These are phyloP conservation scores for Ogataea pilisensis DNA, from an alignment of 805 yeast species.

Conservation along the genomic window DNA sequence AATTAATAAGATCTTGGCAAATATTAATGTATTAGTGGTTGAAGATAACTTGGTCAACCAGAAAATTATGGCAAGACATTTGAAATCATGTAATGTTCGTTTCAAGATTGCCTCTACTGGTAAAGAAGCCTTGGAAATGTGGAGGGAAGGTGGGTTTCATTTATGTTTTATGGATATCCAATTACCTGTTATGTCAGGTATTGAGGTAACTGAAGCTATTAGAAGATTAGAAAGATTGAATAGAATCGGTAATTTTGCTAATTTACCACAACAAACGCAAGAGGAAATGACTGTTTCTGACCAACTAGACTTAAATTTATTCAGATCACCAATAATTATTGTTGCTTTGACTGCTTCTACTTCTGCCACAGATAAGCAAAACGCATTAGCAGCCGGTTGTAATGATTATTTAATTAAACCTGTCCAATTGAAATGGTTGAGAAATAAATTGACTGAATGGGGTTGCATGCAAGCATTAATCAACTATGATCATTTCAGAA, in stretches of 20 bases:
- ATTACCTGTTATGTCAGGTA: constrained; percentile 91
- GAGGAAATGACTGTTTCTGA: constrained; percentile 37
- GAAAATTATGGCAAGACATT: constrained; percentile 82
- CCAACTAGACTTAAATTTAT: constrained; percentile 53
- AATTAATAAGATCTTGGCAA: constrained; percentile 71
- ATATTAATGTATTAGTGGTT: constrained; percentile 85
- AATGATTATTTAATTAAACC: constrained; percentile 96
- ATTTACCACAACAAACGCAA: constrained; percentile 11
- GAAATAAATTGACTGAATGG: constrained; percentile 94
- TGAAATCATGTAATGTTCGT: constrained; percentile 79
- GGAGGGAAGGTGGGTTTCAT: constrained; percentile 94
- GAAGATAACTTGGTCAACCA: constrained; percentile 96
- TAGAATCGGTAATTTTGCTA: constrained; percentile 60
- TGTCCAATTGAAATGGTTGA: constrained; percentile 89
- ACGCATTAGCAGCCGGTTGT: constrained; percentile 95
- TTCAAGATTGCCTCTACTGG: constrained; percentile 90
- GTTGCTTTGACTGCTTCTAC: constrained; percentile 96
- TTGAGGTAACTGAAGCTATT: constrained; percentile 91
- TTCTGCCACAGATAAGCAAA: constrained; percentile 76
- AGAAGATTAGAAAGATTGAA: constrained; percentile 78
- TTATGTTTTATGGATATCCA: constrained; percentile 96
- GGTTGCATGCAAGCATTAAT: constrained; percentile 98
- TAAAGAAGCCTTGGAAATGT: constrained; percentile 87
- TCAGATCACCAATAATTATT: constrained; percentile 92
- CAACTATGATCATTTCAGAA: constrained; percentile 90